phyloP scores from a whole-genome alignment of 768 basidiomycete species.

The Hericium rajendrae region DNA sequence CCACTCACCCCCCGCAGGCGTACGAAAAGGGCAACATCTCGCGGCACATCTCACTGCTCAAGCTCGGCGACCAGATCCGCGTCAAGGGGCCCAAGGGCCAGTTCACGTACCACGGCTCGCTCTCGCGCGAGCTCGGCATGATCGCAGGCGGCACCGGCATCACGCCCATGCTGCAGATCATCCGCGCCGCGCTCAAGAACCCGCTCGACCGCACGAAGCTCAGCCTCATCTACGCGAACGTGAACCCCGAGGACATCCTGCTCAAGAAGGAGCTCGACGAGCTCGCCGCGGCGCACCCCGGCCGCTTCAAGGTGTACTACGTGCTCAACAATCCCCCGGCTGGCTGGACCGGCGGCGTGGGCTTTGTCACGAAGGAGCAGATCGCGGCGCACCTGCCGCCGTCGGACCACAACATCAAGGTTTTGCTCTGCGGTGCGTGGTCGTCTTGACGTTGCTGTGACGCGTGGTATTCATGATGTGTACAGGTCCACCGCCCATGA shows the following conservation, averaged over 20 bases:
- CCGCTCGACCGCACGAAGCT: slow-evolving; percentile 76
- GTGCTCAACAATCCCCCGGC: slow-evolving; percentile 92
- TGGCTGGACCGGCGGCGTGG: slow-evolving; percentile 80
- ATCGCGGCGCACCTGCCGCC: slow-evolving; percentile 76
- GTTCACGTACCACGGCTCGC: slow-evolving; percentile 71
- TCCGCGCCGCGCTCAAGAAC: slow-evolving; percentile 87
- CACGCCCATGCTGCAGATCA: slow-evolving; percentile 98
- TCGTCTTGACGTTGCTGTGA: background rate
- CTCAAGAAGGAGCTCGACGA: slow-evolving; percentile 81
- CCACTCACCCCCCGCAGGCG: slow-evolving; percentile 37
- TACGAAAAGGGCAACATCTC: slow-evolving; percentile 99
- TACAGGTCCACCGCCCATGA: slow-evolving; percentile 67
- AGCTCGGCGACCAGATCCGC: slow-evolving; percentile 78
- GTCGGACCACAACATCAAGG: slow-evolving; percentile 56
- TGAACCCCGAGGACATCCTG: slow-evolving; percentile 86
- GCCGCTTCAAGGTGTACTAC: slow-evolving; percentile 74
- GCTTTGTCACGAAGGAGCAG: slow-evolving; percentile 90
- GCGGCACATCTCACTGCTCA: slow-evolving; percentile 68
- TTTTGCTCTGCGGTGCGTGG: slow-evolving; percentile 72
- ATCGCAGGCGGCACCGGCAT: slow-evolving; percentile 98
- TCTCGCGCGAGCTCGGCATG: slow-evolving; percentile 83
- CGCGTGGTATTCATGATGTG: background rate
- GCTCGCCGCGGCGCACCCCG: slow-evolving; percentile 50
- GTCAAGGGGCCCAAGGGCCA: slow-evolving; percentile 96
- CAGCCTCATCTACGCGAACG: slow-evolving; percentile 93